Conservation (phyloP, 345 rosid genomes). For the Alliaria petiolata region DNA sequence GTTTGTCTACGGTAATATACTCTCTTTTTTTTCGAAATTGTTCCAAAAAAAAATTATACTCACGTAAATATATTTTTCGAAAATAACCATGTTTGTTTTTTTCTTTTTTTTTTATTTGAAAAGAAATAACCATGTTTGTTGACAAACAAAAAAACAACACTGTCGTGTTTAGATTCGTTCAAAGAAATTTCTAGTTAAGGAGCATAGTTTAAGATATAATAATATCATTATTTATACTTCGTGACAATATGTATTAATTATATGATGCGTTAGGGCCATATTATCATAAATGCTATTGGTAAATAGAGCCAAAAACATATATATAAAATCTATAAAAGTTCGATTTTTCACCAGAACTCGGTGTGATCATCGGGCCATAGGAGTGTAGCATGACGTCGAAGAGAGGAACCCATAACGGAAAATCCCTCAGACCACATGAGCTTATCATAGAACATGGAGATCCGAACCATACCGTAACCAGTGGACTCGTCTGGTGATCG, state of each 20-base stretch:
- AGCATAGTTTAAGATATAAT: background rate
- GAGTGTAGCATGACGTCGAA: conserved; percentile 51
- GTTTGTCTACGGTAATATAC: background rate
- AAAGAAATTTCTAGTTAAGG: background rate
- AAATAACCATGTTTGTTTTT: too few species aligned
- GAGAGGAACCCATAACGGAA: conserved; percentile 58
- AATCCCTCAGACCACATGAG: conserved; percentile 84
- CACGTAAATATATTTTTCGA: too few species aligned
- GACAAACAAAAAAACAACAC: background rate
- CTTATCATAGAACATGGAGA: conserved; percentile 62
- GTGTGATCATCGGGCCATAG: conserved; percentile 66
- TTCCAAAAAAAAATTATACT: too few species aligned
- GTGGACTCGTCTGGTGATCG: conserved; percentile 46
- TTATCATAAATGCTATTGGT: background rate
- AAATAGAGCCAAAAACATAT: background rate
- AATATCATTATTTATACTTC: background rate
- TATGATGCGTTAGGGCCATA: background rate
- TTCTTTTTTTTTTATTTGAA: too few species aligned
- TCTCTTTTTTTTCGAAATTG: too few species aligned
- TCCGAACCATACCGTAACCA: conserved; percentile 62
- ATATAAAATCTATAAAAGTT: background rate
- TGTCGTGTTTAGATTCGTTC: background rate
- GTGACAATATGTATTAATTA: background rate
- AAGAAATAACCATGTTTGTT: background rate
- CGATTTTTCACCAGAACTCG: conserved; percentile 52